Conservation (phyloP, 805 yeast genomes). For the Pichia insulana region DNA sequence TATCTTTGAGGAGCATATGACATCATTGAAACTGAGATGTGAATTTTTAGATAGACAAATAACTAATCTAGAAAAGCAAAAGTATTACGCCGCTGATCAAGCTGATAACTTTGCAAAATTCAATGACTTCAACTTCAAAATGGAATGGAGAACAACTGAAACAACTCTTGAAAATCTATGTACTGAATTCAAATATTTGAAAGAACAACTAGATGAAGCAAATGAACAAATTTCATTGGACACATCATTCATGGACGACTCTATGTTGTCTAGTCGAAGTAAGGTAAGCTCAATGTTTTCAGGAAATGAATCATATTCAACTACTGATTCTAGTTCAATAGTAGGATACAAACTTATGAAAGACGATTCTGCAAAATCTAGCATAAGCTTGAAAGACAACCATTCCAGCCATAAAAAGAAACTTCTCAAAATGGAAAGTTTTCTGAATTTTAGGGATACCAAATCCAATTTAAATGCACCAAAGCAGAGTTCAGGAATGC, state of each 20-base stretch:
- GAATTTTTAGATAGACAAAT: slow-evolving; percentile 29
- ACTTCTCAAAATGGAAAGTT: slow-evolving; percentile 25
- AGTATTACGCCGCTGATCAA: not conserved
- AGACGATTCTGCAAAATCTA: no score
- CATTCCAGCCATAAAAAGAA: slow-evolving; percentile 9
- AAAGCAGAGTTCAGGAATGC: not conserved
- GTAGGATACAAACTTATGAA: not conserved
- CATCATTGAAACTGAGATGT: slow-evolving; percentile 26
- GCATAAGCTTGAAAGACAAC: not conserved
- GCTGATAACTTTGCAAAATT: not conserved
- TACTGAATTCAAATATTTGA: slow-evolving; percentile 32
- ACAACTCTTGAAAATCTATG: slow-evolving; percentile 37
- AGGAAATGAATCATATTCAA: slow-evolving; percentile 3
- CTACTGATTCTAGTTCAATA: slow-evolving; percentile 5
- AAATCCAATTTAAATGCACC: not conserved
- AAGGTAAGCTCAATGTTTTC: slow-evolving; percentile 8
- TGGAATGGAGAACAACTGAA: slow-evolving; percentile 38
- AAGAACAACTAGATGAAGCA: slow-evolving; percentile 18
- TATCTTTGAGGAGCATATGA: slow-evolving; percentile 24
- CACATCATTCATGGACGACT: not conserved
- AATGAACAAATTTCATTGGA: slow-evolving; percentile 10
- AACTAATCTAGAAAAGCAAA: slow-evolving; percentile 20
- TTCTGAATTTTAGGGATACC: slow-evolving; percentile 13
- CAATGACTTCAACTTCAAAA: slow-evolving; percentile 16
- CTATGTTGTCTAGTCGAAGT: not conserved